A percentile compares a stretch with the other conserved stretches of the same genome.
Evolutionary conservation across 805 yeast genomes (phyloP).

Genomic region (Myxozyma sirexii): DNA sequence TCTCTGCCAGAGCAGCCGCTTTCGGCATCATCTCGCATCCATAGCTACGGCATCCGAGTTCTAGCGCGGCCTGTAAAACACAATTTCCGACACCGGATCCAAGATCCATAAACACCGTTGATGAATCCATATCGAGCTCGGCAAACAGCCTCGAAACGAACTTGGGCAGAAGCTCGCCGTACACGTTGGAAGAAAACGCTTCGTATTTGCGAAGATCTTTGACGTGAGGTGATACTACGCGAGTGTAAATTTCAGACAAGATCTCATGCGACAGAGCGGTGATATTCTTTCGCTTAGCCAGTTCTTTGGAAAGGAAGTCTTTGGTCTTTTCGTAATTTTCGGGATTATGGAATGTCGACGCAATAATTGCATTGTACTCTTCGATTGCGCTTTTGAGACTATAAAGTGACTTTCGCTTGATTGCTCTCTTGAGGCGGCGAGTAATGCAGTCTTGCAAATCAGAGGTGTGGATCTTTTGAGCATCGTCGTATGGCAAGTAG

Average conservation of each 20-base stretch:
- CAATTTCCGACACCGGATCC: constrained; percentile 97
- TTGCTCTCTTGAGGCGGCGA: constrained; percentile 39
- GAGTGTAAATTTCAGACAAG: constrained; percentile 68
- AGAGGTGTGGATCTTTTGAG: constrained; percentile 7
- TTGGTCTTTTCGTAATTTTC: constrained; percentile 42
- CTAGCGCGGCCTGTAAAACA: constrained; percentile 83
- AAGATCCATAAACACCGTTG: constrained; percentile 73
- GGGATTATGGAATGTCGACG: constrained; percentile 41
- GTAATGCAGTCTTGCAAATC: constrained; percentile 42
- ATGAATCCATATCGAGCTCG: constrained; percentile 57
- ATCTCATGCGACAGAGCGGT: constrained; percentile 60
- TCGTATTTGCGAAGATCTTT: constrained; percentile 66
- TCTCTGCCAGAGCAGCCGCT: constrained; percentile 68
- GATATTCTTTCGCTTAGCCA: not conserved
- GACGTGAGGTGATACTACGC: constrained; percentile 78
- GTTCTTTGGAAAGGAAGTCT: constrained; percentile 8
- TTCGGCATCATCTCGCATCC: constrained; percentile 90
- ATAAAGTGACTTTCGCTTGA: constrained; percentile 39
- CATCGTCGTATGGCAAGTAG: constrained; percentile 46
- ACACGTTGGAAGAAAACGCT: constrained; percentile 87
- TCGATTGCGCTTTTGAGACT: constrained; percentile 44
- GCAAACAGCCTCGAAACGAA: constrained; percentile 69
- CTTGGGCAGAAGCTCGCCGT: constrained; percentile 84
- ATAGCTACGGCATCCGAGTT: constrained; percentile 78
- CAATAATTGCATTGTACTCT: constrained; percentile 51